Conservation (phyloP, 1,284 basidiomycete genomes). For the Paramarasmius palmivorus region DNA sequence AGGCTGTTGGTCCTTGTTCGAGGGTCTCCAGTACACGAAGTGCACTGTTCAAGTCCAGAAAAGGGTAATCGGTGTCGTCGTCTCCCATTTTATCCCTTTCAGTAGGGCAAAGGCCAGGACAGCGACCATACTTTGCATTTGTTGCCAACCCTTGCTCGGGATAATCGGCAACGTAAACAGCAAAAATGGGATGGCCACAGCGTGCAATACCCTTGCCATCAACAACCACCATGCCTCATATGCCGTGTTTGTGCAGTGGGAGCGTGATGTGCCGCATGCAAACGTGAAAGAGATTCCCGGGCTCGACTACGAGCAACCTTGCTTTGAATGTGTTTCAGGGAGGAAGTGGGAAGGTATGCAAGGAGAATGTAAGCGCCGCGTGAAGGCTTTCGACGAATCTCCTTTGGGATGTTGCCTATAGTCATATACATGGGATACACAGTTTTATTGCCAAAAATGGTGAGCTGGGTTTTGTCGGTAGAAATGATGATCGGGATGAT, state of each 20-base stretch:
- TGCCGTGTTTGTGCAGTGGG: slow-evolving; percentile 23
- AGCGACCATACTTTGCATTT: not conserved
- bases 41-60: not conserved
- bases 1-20: not conserved
- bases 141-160: slow-evolving; percentile 11
- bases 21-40: not conserved
- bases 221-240: slow-evolving; percentile 22
- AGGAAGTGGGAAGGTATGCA: slow-evolving; percentile 36
- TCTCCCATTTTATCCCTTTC: not conserved
- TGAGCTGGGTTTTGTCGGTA: too few species aligned
- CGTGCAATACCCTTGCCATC: slow-evolving; percentile 18
- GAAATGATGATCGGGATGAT: slow-evolving; percentile 41
- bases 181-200: slow-evolving; percentile 23
- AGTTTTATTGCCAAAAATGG: slow-evolving; percentile 35
- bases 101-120: not conserved
- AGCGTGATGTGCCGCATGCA: slow-evolving; percentile 28
- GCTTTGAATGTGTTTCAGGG: slow-evolving; percentile 30
- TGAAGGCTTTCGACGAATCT: slow-evolving; percentile 35
- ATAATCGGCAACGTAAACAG: slow-evolving; percentile 12
- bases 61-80: not conserved
- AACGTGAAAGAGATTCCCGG: slow-evolving; percentile 38
- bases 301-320: slow-evolving; percentile 24
- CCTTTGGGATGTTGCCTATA: slow-evolving; percentile 45
- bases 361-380: slow-evolving; percentile 34
- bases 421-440: slow-evolving; percentile 46